Conservation (phyloP, 352 stramenopile species). For the Pythium vanterpoolii region DNA sequence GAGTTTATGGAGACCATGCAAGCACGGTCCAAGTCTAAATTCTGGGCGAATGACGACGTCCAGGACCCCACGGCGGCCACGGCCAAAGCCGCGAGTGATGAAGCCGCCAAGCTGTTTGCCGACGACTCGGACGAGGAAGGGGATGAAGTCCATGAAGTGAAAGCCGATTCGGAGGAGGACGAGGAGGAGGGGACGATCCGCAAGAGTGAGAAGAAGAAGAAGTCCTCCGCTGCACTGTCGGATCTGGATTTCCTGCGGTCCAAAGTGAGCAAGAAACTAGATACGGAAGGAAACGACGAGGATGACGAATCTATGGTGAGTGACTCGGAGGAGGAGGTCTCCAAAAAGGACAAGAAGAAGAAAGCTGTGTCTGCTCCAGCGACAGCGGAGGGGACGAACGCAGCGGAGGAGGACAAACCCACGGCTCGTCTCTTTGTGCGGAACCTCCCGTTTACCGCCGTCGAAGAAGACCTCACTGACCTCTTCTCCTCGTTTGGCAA, state of each 20-base stretch:
- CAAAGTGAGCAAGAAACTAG: slow-evolving; percentile 87
- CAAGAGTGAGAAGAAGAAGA: slow-evolving; percentile 38
- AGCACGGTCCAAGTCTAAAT: slow-evolving; percentile 83
- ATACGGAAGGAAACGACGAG: slow-evolving; percentile 35
- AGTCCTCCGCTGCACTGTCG: slow-evolving; percentile 63
- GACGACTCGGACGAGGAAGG: slow-evolving; percentile 39
- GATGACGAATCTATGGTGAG: slow-evolving; percentile 25
- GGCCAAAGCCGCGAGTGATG: slow-evolving; percentile 13
- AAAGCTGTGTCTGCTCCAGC: neutral
- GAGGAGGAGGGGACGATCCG: slow-evolving; percentile 23
- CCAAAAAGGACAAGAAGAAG: slow-evolving; percentile 29
- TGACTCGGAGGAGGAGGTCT: slow-evolving; percentile 31
- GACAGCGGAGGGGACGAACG: slow-evolving; percentile 7
- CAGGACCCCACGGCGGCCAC: slow-evolving; percentile 35
- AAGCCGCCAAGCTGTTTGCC: slow-evolving; percentile 23
- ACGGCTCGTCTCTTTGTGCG: slow-evolving; percentile 94
- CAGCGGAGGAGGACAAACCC: slow-evolving; percentile 35
- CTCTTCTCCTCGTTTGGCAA: slow-evolving; percentile 88
- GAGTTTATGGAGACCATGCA: slow-evolving; percentile 92
- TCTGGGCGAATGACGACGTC: slow-evolving; percentile 90
- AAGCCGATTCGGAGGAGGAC: slow-evolving; percentile 29
- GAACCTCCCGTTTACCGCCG: slow-evolving; percentile 96
- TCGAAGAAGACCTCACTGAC: slow-evolving; percentile 94
- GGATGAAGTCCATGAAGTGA: slow-evolving; percentile 89
- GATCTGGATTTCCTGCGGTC: slow-evolving; percentile 94